Evolutionary conservation across 352 stramenopile species (phyloP).

Genomic region (Pythium folliculosum): DNA sequence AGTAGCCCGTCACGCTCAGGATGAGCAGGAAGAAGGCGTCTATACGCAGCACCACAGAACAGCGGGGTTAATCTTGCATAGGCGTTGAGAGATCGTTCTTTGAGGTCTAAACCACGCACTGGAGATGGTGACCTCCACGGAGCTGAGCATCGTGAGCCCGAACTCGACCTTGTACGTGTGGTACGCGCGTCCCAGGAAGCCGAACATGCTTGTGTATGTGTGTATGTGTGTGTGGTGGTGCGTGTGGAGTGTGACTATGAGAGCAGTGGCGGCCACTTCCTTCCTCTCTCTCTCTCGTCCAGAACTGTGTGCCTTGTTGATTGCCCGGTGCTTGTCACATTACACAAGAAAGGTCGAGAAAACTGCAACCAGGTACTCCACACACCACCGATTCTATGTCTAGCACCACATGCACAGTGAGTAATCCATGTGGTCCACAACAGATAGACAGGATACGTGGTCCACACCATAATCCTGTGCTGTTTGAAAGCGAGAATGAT

Average conservation of each 20-base stretch:
- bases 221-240: neutral
- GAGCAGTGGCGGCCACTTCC: neutral
- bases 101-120: constrained; percentile 49
- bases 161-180: constrained; percentile 90
- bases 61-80: too few species aligned
- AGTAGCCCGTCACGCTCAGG: constrained; percentile 73
- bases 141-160: constrained; percentile 80
- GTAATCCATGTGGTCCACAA: constrained; percentile 14
- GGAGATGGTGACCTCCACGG: constrained; percentile 82
- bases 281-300: neutral
- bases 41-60: constrained; percentile 17
- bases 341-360: neutral
- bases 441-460: neutral
- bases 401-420: neutral
- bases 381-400: neutral
- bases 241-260: neutral
- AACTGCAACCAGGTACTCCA: neutral
- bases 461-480: neutral
- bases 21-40: constrained; percentile 75
- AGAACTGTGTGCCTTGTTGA: neutral
- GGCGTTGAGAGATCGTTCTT: too few species aligned
- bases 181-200: constrained; percentile 67
- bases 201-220: constrained; percentile 42
- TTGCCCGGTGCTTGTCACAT: neutral
- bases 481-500: constrained; percentile 7